A percentile compares a stretch with the other conserved stretches of the same genome.
phyloP scores from a whole-genome alignment of 2,329 filamentous ascomycete genomes.

The Uncinocarpus reesii region DNA sequence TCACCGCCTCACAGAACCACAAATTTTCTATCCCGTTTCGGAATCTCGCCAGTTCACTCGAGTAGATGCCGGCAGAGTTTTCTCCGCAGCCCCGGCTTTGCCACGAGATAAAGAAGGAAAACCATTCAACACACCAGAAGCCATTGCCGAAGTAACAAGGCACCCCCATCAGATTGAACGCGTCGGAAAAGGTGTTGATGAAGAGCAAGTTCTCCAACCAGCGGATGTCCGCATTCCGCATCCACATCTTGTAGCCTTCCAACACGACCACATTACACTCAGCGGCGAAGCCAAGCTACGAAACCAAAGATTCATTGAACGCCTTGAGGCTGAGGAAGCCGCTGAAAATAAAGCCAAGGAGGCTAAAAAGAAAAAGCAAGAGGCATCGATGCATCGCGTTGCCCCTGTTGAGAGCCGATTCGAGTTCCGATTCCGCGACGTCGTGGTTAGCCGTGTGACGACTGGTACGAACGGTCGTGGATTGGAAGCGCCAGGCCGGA shows the following conservation, averaged over 20 bases:
- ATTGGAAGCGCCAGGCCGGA: constrained; percentile 44
- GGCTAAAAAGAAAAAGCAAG: constrained; percentile 33
- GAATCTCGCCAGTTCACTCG: constrained; percentile 57
- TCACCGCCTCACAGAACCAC: constrained; percentile 44
- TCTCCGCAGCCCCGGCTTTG: constrained; percentile 39
- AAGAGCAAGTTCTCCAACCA: constrained; percentile 46
- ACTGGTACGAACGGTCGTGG: constrained; percentile 47
- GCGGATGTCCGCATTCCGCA: constrained; percentile 56
- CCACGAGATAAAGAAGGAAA: constrained; percentile 19
- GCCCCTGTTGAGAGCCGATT: constrained; percentile 43
- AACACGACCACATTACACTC: constrained; percentile 36
- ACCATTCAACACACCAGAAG: constrained; percentile 27
- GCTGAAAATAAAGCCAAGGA: constrained; percentile 33
- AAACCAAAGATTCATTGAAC: constrained; percentile 35
- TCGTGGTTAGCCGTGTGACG: constrained; percentile 43
- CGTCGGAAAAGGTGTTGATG: constrained; percentile 34
- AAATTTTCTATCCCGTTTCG: constrained; percentile 54
- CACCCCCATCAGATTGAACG: constrained; percentile 31
- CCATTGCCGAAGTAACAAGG: constrained; percentile 24
- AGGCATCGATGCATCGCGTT: constrained; percentile 36
- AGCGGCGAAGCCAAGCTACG: constrained; percentile 28
- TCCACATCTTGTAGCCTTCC: constrained; percentile 46
- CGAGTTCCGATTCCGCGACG: constrained; percentile 51
- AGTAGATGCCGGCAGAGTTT: constrained; percentile 53
- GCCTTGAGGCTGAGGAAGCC: constrained; percentile 33